Conservation (phyloP, 2,329 filamentous ascomycete species). For the Beauveria pseudobassiana region DNA sequence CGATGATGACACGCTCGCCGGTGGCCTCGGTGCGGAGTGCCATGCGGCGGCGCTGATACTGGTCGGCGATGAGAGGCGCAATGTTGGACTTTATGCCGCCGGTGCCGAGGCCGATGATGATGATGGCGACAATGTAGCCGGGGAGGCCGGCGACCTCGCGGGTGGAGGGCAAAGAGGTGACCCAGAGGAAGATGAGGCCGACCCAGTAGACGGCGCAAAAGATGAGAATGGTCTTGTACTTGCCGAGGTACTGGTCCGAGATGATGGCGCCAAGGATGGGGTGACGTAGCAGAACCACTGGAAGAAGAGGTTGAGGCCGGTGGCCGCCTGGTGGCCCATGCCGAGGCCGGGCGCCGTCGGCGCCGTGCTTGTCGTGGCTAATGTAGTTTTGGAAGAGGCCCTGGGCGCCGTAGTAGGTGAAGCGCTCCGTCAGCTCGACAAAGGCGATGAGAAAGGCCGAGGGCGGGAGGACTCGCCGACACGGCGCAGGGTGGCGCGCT, state of each 20-base stretch:
- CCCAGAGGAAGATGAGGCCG: conserved; percentile 46
- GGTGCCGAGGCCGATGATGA: conserved; percentile 59
- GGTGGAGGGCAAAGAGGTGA: conserved; percentile 36
- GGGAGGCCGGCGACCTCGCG: conserved; percentile 36
- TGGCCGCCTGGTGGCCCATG: conserved; percentile 46
- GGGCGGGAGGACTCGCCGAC: conserved; percentile 46
- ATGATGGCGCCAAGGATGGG: conserved; percentile 45
- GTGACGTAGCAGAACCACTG: conserved; percentile 41
- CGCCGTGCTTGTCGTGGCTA: conserved; percentile 25
- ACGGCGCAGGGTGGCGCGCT: conserved; percentile 42
- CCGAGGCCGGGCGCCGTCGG: conserved; percentile 41
- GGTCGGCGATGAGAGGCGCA: conserved; percentile 53
- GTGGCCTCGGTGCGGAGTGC: conserved; percentile 38
- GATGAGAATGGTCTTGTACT: conserved; percentile 53
- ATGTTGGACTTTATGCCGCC: conserved; percentile 64
- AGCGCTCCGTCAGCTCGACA: conserved; percentile 49
- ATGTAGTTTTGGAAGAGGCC: conserved; percentile 52
- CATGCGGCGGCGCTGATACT: conserved; percentile 50
- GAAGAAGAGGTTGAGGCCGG: conserved; percentile 48
- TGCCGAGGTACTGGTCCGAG: conserved; percentile 50
- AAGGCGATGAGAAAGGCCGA: conserved; percentile 50
- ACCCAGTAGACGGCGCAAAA: conserved; percentile 52
- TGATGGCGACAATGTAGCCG: conserved; percentile 46
- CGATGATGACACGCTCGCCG: conserved; percentile 56
- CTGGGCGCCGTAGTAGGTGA: conserved; percentile 49